A percentile compares a stretch with the other conserved stretches of the same genome.
phyloP scores from a whole-genome alignment of 2,329 filamentous ascomycete species.

The Colletotrichum destructivum region DNA sequence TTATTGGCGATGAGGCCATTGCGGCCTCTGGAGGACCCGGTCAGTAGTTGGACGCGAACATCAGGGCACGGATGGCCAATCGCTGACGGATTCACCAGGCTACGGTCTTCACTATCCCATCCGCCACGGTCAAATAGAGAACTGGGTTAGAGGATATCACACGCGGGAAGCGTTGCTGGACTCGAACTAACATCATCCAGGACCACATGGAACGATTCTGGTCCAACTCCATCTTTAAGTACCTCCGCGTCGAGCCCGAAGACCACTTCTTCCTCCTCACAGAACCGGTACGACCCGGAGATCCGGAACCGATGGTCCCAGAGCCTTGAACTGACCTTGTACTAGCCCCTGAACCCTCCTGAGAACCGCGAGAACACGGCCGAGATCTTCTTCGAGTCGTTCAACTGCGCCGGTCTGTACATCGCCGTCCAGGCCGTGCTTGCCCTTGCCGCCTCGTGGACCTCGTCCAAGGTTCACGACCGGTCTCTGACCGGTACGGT shows the following conservation, averaged over 20 bases:
- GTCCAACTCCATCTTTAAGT: slow-evolving; percentile 99
- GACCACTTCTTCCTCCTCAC: slow-evolving; percentile 99
- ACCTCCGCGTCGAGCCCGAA: slow-evolving; percentile 96
- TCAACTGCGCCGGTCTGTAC: slow-evolving; percentile 99
- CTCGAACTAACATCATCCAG: slow-evolving; percentile 62
- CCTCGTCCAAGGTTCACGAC: slow-evolving; percentile 96
- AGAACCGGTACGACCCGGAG: slow-evolving; percentile 80
- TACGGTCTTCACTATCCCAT: slow-evolving; percentile 99
- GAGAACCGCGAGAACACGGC: slow-evolving; percentile 99
- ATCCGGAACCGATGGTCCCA: slow-evolving; percentile 1
- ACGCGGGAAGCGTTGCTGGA: not conserved
- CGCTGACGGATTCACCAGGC: slow-evolving; percentile 64
- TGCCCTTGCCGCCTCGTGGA: slow-evolving; percentile 97
- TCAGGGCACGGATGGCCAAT: not conserved
- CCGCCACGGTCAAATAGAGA: slow-evolving; percentile 97
- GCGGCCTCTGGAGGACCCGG: slow-evolving; percentile 86
- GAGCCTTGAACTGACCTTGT: slow-evolving; percentile 40
- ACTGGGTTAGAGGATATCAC: slow-evolving; percentile 79
- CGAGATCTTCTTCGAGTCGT: slow-evolving; percentile 99
- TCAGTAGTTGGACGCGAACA: slow-evolving; percentile 57
- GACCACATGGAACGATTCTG: slow-evolving; percentile 99
- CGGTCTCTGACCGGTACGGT: slow-evolving; percentile 96
- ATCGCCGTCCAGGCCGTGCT: slow-evolving; percentile 98
- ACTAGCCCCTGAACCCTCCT: slow-evolving; percentile 92
- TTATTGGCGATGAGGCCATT: slow-evolving; percentile 97